Conservation (phyloP, 352 stramenopile species). For the Thalassiosira sp. region DNA sequence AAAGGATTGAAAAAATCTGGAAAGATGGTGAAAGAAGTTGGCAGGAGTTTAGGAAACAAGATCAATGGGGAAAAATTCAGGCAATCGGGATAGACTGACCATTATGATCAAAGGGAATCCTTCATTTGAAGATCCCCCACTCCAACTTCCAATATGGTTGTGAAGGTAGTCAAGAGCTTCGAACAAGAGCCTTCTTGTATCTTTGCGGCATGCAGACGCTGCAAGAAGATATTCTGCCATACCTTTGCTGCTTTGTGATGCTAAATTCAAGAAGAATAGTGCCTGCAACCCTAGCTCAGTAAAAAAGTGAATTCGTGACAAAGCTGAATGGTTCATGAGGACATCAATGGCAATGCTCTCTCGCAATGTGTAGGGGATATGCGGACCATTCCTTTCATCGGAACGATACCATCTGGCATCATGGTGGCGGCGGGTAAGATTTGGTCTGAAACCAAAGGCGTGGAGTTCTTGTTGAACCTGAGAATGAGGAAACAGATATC, state of each 20-base stretch:
- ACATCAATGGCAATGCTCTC: conserved; percentile 79
- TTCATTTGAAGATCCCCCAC: conserved; percentile 11
- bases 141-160: conserved; percentile 51
- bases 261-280: conserved; percentile 62
- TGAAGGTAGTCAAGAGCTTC: conserved; percentile 53
- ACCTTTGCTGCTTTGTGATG: conserved; percentile 46
- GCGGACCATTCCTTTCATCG: conserved; percentile 35
- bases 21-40: conserved; percentile 1
- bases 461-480: conserved; percentile 73
- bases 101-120: conserved; percentile 30
- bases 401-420: conserved; percentile 48
- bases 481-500: conserved; percentile 10
- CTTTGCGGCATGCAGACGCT: conserved; percentile 47
- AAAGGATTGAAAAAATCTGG: conserved; percentile 67
- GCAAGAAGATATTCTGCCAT: conserved; percentile 74
- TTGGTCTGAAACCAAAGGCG: conserved; percentile 78
- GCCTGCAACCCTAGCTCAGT: conserved; percentile 56
- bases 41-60: background rate
- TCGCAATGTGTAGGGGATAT: conserved; percentile 25
- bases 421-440: conserved; percentile 66
- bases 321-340: conserved; percentile 25
- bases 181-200: conserved; percentile 59
- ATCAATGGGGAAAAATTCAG: conserved; percentile 22
- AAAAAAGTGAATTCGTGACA: conserved; percentile 46
- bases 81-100: conserved; percentile 14